Conservation (phyloP, 2,329 filamentous ascomycete genomes). For the Aureobasidium leucospermi region DNA sequence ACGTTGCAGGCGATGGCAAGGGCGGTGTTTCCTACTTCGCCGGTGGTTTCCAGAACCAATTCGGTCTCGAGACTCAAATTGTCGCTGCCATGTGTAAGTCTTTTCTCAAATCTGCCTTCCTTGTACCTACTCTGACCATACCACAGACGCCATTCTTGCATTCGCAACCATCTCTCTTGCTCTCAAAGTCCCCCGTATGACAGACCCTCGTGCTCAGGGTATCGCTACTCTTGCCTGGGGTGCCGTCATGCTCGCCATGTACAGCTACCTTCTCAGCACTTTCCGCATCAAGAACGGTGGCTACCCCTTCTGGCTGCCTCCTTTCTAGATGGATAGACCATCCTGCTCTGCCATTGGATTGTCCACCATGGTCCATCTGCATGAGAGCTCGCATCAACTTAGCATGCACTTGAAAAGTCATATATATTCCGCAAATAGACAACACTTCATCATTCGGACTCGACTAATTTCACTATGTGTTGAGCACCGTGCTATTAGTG, state of each 20-base stretch:
- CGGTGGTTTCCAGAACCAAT: slow-evolving; percentile 85
- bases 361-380: too few species aligned
- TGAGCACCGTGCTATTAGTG: too few species aligned
- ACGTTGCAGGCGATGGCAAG: slow-evolving; percentile 74
- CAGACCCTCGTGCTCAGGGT: slow-evolving; percentile 69
- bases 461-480: too few species aligned
- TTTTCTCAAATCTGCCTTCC: too few species aligned
- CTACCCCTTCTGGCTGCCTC: slow-evolving; percentile 90
- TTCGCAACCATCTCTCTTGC: slow-evolving; percentile 89
- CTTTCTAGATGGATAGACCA: slow-evolving; percentile 51
- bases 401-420: background rate
- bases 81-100: slow-evolving; percentile 84
- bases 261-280: slow-evolving; percentile 88
- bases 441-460: background rate
- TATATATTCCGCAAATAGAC: background rate
- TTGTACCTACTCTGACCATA: too few species aligned
- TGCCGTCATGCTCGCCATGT: slow-evolving; percentile 68
- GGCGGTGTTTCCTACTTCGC: slow-evolving; percentile 90
- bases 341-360: too few species aligned
- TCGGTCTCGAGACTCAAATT: slow-evolving; percentile 91
- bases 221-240: slow-evolving; percentile 75
- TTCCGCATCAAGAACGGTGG: slow-evolving; percentile 93
- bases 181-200: slow-evolving; percentile 84
- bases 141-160: slow-evolving; percentile 65
- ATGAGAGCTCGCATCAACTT: too few species aligned